Evolutionary conservation across 176 grass and related monocot genomes (phyloP).

Genomic region (Oryza brachyantha): DNA sequence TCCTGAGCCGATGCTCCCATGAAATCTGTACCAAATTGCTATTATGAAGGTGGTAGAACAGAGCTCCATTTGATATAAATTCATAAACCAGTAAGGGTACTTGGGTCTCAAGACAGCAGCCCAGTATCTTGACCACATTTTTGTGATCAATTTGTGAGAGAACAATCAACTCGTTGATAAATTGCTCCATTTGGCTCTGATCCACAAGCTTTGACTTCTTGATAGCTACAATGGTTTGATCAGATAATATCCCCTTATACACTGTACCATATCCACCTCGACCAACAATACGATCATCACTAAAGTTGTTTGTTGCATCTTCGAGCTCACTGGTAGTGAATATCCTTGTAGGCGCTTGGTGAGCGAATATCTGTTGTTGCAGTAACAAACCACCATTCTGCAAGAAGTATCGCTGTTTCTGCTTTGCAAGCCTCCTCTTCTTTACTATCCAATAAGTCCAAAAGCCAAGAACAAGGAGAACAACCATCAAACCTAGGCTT

Average conservation of each 20-base stretch:
- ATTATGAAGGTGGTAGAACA: constrained; percentile 24
- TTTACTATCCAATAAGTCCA: too few relatives aligned
- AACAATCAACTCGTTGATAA: constrained; percentile 5
- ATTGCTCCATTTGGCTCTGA: too few relatives aligned
- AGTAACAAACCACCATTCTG: too few relatives aligned
- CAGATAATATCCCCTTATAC: background rate
- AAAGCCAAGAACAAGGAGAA: too few relatives aligned
- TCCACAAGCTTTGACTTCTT: constrained; percentile 21
- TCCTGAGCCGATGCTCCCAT: constrained; percentile 30
- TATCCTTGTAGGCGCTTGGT: background rate
- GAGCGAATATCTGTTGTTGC: too few relatives aligned
- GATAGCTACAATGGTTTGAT: constrained; percentile 24
- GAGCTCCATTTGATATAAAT: background rate
- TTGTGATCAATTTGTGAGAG: too few relatives aligned
- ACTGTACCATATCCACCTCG: background rate
- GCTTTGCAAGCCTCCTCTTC: too few relatives aligned
- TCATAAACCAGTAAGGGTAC: background rate
- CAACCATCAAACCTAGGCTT: too few relatives aligned
- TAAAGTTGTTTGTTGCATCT: constrained; percentile 15
- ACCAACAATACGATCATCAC: constrained; percentile 29
- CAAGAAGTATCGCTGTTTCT: too few relatives aligned
- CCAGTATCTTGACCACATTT: too few relatives aligned
- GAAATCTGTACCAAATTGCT: background rate
- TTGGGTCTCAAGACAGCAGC: background rate
- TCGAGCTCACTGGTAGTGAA: constrained; percentile 31